Evolutionary conservation across 139 green algal genomes (phyloP).

Genomic region (Closterium sp.): DNA sequence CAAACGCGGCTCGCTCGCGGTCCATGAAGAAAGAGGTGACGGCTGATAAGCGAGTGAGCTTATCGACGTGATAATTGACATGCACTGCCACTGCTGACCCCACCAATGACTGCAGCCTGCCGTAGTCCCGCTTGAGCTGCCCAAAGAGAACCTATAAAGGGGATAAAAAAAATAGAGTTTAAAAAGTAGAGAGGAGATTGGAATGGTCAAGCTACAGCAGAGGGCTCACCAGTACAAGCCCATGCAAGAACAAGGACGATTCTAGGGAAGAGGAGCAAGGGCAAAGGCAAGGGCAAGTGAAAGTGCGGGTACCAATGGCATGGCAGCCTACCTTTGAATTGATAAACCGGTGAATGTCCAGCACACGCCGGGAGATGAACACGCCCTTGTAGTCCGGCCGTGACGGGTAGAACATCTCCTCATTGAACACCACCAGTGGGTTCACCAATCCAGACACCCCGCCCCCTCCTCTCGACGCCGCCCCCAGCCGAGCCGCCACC

Average conservation of each 20-base stretch:
- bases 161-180: too few relatives aligned
- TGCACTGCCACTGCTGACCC: slow-evolving; percentile 47
- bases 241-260: too few relatives aligned
- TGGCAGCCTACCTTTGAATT: slow-evolving; percentile 50
- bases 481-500: slow-evolving; percentile 25
- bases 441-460: neutral
- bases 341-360: slow-evolving; percentile 51
- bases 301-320: too few relatives aligned
- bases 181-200: too few relatives aligned
- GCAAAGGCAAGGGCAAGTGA: too few relatives aligned
- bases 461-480: slow-evolving; percentile 42
- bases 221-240: too few relatives aligned
- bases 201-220: too few relatives aligned
- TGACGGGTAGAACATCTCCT: slow-evolving; percentile 47
- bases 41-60: slow-evolving; percentile 5
- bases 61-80: slow-evolving; percentile 77
- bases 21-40: neutral
- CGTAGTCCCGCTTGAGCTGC: too few relatives aligned
- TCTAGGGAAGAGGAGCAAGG: too few relatives aligned
- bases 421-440: slow-evolving; percentile 50
- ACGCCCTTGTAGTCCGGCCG: neutral
- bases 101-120: neutral
- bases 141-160: too few relatives aligned
- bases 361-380: slow-evolving; percentile 30
- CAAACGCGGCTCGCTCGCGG: neutral